Percentiles rank a stretch among this genome's conserved stretches.
Conservation (phyloP, 768 basidiomycete genomes). For the Tylopilus sp. region DNA sequence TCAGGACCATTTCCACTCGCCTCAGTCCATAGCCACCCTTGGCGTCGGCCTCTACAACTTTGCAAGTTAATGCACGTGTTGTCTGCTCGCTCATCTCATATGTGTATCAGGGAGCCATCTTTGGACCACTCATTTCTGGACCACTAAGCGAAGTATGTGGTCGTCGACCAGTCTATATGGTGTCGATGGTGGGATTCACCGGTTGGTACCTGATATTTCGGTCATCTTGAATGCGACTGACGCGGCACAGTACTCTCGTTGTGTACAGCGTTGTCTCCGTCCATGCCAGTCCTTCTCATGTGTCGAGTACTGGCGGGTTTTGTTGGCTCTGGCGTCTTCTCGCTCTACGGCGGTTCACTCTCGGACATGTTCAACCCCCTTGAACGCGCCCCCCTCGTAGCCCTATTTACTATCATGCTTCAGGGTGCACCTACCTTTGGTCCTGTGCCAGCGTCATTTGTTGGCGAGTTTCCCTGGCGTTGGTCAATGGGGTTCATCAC, state of each 20-base stretch:
- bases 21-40: constrained; percentile 22
- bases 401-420: constrained; percentile 29
- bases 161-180: constrained; percentile 22
- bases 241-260: constrained; percentile 19
- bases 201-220: constrained; percentile 7
- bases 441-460: constrained; percentile 24
- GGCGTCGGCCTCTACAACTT: constrained; percentile 28
- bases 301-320: constrained; percentile 23
- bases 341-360: constrained; percentile 30
- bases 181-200: constrained; percentile 20
- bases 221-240: constrained; percentile 4
- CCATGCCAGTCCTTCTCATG: constrained; percentile 15
- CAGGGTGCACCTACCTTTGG: constrained; percentile 30
- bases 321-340: constrained; percentile 25
- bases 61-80: constrained; percentile 8
- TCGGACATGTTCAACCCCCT: constrained; percentile 28
- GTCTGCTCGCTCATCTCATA: neutral
- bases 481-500: constrained; percentile 26
- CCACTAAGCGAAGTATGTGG: constrained; percentile 27
- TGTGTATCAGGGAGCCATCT: constrained; percentile 17
- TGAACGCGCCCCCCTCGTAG: constrained; percentile 28
- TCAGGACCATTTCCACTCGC: constrained; percentile 18
- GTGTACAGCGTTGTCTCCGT: constrained; percentile 22
- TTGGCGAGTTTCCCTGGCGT: constrained; percentile 24
- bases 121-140: constrained; percentile 25